phyloP scores from a whole-genome alignment of 208 protist genomes.

The Herpetomonas samuelpessoai region DNA sequence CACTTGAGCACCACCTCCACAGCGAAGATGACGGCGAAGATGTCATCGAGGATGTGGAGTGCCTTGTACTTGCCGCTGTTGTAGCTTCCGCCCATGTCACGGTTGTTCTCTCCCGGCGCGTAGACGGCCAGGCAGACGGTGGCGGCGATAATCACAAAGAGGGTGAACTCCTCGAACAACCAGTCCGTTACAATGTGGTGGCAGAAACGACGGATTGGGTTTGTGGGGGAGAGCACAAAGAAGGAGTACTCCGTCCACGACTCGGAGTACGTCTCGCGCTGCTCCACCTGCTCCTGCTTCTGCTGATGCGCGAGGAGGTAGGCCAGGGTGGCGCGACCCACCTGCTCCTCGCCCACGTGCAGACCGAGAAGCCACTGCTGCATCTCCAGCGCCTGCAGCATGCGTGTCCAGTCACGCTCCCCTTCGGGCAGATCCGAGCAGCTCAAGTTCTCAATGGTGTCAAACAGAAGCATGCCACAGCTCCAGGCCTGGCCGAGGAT shows the following conservation, averaged over 20 bases:
- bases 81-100: slow-evolving; percentile 56
- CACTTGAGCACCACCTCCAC: slow-evolving; percentile 90
- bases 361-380: slow-evolving; percentile 87
- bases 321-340: slow-evolving; percentile 83
- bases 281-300: slow-evolving; percentile 41
- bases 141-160: slow-evolving; percentile 64
- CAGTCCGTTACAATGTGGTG: slow-evolving; percentile 49
- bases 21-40: slow-evolving; percentile 81
- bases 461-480: slow-evolving; percentile 88
- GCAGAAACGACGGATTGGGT: slow-evolving; percentile 45
- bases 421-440: slow-evolving; percentile 58
- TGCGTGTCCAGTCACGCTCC: slow-evolving; percentile 72
- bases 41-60: slow-evolving; percentile 77
- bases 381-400: slow-evolving; percentile 72
- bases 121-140: slow-evolving; percentile 82
- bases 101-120: slow-evolving; percentile 41
- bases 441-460: slow-evolving; percentile 82
- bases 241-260: slow-evolving; percentile 74
- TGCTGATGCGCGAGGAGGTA: slow-evolving; percentile 82
- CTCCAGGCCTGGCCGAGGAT: slow-evolving; percentile 88
- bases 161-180: slow-evolving; percentile 66
- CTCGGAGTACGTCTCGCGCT: slow-evolving; percentile 32
- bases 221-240: slow-evolving; percentile 54
- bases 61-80: slow-evolving; percentile 71
- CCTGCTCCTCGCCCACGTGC: slow-evolving; percentile 90